Conservation (phyloP, 192 early-diverging fungal genomes). For the Coemansia sp. region DNA sequence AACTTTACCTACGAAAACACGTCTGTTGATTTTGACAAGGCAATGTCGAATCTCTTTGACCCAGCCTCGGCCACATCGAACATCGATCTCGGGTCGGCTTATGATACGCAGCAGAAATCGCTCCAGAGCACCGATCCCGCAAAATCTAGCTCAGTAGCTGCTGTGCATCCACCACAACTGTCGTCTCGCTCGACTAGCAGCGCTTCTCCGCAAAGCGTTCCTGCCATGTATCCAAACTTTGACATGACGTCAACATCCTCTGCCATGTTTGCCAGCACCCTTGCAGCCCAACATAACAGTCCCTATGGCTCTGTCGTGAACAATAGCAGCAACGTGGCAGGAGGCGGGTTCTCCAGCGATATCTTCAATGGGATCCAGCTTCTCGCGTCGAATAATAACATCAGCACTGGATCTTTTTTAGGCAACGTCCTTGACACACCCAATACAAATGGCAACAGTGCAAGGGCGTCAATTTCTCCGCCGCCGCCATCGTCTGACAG, state of each 20-base stretch:
- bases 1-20: constrained; percentile 44
- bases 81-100: constrained; percentile 24
- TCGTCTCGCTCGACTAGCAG: background rate
- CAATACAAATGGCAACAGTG: background rate
- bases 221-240: constrained; percentile 26
- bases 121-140: constrained; percentile 32
- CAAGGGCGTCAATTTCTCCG: constrained; percentile 17
- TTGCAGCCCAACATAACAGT: constrained; percentile 7
- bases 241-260: constrained; percentile 12
- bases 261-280: constrained; percentile 8
- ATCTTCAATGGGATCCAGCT: constrained; percentile 42
- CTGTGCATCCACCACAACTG: constrained; percentile 7
- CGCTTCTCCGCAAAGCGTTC: constrained; percentile 40
- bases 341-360: constrained; percentile 23
- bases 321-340: background rate
- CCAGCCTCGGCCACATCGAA: constrained; percentile 6
- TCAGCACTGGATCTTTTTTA: constrained; percentile 50
- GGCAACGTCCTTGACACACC: constrained; percentile 27
- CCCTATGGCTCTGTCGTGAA: constrained; percentile 5
- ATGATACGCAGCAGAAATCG: constrained; percentile 45
- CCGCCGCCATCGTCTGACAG: background rate
- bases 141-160: constrained; percentile 32
- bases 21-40: constrained; percentile 44
- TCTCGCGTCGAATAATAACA: constrained; percentile 48
- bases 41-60: constrained; percentile 41